Percentiles rank a stretch among this genome's conserved stretches.
Evolutionary conservation across 345 rosid genomes (phyloP).

Genomic region (Salix viminalis): DNA sequence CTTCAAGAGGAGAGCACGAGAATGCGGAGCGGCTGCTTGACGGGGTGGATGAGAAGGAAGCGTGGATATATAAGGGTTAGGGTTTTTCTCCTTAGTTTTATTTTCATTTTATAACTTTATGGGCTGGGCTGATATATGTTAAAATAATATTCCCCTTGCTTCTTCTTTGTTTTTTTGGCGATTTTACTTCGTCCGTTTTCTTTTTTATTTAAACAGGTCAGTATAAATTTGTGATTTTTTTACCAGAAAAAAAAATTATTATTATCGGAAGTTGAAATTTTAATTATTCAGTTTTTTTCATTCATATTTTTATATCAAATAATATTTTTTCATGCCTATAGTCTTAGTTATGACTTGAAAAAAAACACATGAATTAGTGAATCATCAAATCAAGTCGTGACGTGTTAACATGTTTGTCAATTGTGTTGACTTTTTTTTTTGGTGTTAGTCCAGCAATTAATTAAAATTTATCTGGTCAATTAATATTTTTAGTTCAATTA

Average conservation of each 20-base stretch:
- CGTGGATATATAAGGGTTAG: background rate
- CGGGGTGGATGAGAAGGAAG: background rate
- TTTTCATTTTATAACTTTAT: background rate
- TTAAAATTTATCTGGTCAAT: no score
- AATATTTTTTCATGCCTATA: no score
- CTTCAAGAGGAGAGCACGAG: background rate
- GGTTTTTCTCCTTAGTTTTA: background rate
- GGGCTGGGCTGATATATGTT: background rate
- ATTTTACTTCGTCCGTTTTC: background rate
- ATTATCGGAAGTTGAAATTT: no score
- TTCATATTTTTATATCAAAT: no score
- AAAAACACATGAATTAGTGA: no score
- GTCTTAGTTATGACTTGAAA: no score
- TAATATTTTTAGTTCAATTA: no score
- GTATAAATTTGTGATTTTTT: background rate
- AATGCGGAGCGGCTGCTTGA: background rate
- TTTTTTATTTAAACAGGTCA: background rate
- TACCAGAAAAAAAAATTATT: no score
- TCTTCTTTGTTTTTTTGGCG: background rate
- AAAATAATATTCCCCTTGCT: background rate
- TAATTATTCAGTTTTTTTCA: no score
- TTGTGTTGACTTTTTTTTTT: no score
- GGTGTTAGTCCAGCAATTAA: no score
- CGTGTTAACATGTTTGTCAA: no score
- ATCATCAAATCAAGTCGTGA: accelerated